phyloP scores from a whole-genome alignment of 2,329 filamentous ascomycete species.

The Coleophoma eucalyptorum region DNA sequence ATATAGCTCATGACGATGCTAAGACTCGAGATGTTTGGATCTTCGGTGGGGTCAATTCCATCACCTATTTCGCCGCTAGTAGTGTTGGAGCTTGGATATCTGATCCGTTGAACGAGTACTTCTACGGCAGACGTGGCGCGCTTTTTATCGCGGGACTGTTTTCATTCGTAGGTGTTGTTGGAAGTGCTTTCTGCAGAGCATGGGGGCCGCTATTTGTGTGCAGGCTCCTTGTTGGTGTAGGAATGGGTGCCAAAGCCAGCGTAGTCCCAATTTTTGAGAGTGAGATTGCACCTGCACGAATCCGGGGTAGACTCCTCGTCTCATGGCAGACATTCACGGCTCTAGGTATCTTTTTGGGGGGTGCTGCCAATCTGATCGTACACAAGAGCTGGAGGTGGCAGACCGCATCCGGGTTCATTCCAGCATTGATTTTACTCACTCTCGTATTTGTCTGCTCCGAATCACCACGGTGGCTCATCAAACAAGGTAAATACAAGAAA shows the following conservation, averaged over 20 bases:
- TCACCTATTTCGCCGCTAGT: not conserved
- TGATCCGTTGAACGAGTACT: constrained; percentile 64
- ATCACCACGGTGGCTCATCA: constrained; percentile 62
- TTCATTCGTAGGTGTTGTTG: constrained; percentile 62
- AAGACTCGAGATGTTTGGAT: not conserved
- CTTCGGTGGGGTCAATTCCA: not conserved
- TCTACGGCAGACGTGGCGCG: constrained; percentile 66
- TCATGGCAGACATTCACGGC: constrained; percentile 73
- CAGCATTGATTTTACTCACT: constrained; percentile 51
- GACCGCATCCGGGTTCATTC: constrained; percentile 60
- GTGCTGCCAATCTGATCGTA: constrained; percentile 55
- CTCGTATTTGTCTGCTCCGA: constrained; percentile 64
- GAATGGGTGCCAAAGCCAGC: constrained; percentile 69
- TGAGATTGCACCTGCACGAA: constrained; percentile 46
- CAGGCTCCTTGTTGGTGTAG: constrained; percentile 68
- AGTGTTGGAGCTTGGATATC: constrained; percentile 59
- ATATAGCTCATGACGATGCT: not conserved
- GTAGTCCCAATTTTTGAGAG: constrained; percentile 68
- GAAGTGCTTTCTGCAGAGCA: constrained; percentile 65
- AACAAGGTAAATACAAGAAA: constrained; percentile 57
- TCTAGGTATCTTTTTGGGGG: constrained; percentile 59
- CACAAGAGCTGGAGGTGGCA: constrained; percentile 43
- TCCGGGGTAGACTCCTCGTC: constrained; percentile 63
- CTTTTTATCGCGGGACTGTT: constrained; percentile 65
- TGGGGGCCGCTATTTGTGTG: constrained; percentile 71